Percentiles rank a stretch among this genome's conserved stretches.
phyloP scores from a whole-genome alignment of 1,284 basidiomycete genomes.

The Wolfiporia cocos region DNA sequence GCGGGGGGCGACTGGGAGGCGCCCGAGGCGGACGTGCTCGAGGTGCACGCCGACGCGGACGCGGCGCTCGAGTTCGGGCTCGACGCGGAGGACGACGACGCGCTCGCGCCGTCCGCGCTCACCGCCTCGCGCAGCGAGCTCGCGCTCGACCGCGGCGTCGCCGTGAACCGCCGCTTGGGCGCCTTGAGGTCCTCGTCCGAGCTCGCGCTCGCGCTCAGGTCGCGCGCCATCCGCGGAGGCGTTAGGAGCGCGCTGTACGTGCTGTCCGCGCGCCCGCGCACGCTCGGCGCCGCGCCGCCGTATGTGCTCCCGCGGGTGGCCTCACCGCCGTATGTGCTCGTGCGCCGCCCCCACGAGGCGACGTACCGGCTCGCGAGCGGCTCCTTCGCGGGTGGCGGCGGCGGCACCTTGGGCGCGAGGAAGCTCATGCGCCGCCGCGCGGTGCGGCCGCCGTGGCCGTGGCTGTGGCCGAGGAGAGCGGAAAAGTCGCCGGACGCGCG shows the following conservation, averaged over 20 bases:
- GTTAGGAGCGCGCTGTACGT: neutral
- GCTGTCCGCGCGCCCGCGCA: neutral
- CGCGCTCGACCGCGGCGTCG: constrained; percentile 37
- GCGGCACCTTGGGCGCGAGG: constrained; percentile 24
- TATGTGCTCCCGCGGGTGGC: constrained; percentile 16
- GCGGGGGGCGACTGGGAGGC: constrained; percentile 12
- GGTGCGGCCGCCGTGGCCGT: neutral
- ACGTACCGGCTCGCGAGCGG: constrained; percentile 48
- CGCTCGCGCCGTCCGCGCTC: constrained; percentile 30
- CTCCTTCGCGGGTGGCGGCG: constrained; percentile 44
- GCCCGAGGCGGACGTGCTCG: constrained; percentile 8
- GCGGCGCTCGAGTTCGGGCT: constrained; percentile 11
- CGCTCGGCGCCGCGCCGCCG: neutral
- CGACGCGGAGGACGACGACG: constrained; percentile 10
- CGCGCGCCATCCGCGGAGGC: neutral
- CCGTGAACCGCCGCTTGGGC: constrained; percentile 33
- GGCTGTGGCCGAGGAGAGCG: constrained; percentile 9
- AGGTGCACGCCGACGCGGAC: constrained; percentile 1
- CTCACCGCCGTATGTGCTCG: constrained; percentile 12
- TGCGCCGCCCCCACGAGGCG: constrained; percentile 45
- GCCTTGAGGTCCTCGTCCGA: constrained; percentile 31
- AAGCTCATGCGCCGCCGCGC: constrained; percentile 24
- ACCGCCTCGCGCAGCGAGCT: constrained; percentile 31
- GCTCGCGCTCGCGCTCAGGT: neutral
- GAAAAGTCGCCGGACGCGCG: constrained; percentile 17